Evolutionary conservation across 2,329 filamentous ascomycete species (phyloP), one percentile per base, ranked within the genome.

Genomic region (Tolypocladium paradoxum): DNA sequence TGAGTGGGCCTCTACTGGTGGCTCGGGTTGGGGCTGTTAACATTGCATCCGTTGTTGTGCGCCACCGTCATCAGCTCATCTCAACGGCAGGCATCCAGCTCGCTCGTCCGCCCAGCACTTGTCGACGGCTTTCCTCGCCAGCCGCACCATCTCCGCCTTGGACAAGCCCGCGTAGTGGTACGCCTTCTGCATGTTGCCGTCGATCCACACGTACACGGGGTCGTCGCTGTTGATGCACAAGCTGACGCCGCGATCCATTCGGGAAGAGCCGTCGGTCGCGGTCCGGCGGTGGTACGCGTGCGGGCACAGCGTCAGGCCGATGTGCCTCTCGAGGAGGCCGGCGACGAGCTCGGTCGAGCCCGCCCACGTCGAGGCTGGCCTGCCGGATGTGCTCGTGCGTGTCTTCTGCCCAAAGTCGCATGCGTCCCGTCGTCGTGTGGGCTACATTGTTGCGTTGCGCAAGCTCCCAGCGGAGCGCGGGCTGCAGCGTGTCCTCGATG

Each of bases 151-250:
- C 12, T 77, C 73, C 29, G 33, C 45, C 47, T 73, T 66, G 7
- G 57, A 64, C 37, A 78, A 67, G 0, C 53, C 55, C 53, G 74
- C 74, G 48, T 72, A 70, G 4, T 62, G 66, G 51, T 70, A 70
- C 7, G 68, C 65, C 58, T 76, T 68, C 49, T 72, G 57, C 66
- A 78, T 62, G 51, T 76, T 76, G 12, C 74, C 71, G 54, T 72
- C 63, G 29, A 78, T 63, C 75, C 74, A 78, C 36, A 73, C 71
- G 54, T 87, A 87, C 12, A 82, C 83, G 54, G 84, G 84, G 62
- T 87, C 83, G 61, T 88, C 84, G 59, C 81, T 84, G 65, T 88
- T 88, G 65, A 88, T 81, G 53, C 79, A 84, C 64, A 88, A 87
- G 56, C 70, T 75, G 47, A 88, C 79, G 0, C 82, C 82, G 6